phyloP scores from a whole-genome alignment of 768 basidiomycete species.

The Piloderma croceum region DNA sequence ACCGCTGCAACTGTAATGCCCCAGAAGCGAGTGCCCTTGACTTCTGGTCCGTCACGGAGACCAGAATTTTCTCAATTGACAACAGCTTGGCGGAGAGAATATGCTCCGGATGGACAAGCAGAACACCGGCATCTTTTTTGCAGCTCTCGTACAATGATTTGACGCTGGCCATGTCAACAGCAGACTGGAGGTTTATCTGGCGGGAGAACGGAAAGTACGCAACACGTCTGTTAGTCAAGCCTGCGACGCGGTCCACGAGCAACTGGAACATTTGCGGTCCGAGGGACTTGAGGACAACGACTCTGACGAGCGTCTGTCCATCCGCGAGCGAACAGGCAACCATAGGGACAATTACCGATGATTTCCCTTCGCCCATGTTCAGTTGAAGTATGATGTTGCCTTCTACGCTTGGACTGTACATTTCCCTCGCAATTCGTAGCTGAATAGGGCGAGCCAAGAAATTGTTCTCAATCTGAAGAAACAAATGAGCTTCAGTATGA shows the following conservation, averaged over 20 bases:
- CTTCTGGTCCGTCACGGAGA: constrained; percentile 1
- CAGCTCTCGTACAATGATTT: constrained; percentile 34
- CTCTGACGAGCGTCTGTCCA: constrained; percentile 37
- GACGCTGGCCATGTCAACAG: constrained; percentile 20
- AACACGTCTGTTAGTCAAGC: constrained; percentile 41
- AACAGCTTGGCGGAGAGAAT: constrained; percentile 46
- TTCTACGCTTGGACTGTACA: constrained; percentile 36
- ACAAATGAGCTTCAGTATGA: constrained; percentile 1
- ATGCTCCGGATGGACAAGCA: constrained; percentile 50
- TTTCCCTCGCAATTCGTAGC: constrained; percentile 35
- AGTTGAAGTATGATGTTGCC: no score
- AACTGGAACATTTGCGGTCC: constrained; percentile 44
- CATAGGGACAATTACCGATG: constrained; percentile 47
- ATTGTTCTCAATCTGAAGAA: constrained; percentile 38
- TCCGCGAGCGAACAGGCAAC: constrained; percentile 36
- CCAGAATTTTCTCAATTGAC: constrained; percentile 33
- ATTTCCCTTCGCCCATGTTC: constrained; percentile 61
- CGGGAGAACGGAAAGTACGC: constrained; percentile 50
- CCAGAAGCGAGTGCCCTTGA: constrained; percentile 7
- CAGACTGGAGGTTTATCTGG: constrained; percentile 18
- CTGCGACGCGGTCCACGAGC: constrained; percentile 38
- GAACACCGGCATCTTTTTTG: constrained; percentile 32
- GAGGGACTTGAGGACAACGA: constrained; percentile 47
- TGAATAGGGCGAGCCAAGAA: constrained; percentile 41
- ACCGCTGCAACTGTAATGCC: constrained; percentile 24